These are phyloP conservation scores for Asclepias syriaca DNA, from an alignment of 257 asterid species.

Conservation along the genomic window DNA sequence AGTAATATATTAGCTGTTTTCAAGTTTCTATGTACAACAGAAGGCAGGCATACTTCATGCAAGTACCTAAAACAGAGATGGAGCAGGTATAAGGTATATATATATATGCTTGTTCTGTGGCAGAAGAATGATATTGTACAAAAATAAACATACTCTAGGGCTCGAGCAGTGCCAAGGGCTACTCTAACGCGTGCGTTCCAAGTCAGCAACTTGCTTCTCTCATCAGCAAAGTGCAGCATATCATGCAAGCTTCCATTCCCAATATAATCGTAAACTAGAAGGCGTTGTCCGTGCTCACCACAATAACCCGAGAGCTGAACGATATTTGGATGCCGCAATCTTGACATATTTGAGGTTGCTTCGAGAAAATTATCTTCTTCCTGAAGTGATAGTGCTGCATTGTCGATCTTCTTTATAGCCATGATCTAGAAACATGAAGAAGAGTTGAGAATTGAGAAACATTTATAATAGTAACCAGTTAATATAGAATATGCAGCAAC, in stretches of 20 bases:
- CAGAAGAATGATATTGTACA: conserved; percentile 5
- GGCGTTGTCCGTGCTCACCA: conserved; percentile 91
- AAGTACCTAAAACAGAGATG: conserved; percentile 55
- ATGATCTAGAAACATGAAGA: conserved; percentile 42
- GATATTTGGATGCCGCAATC: conserved; percentile 82
- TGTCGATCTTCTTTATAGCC: conserved; percentile 87
- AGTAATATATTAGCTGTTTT: conserved; percentile 91
- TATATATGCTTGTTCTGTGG: no score
- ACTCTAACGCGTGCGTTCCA: conserved; percentile 98
- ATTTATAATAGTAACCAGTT: background rate
- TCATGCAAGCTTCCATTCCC: conserved; percentile 89
- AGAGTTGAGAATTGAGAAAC: background rate
- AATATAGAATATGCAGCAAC: background rate
- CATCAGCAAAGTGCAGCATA: conserved; percentile 90
- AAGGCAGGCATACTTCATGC: conserved; percentile 98
- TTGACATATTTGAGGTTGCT: conserved; percentile 86
- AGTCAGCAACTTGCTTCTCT: conserved; percentile 76
- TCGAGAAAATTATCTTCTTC: conserved; percentile 93
- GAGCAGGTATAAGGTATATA: background rate
- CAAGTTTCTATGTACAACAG: conserved; percentile 88
- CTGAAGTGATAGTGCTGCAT: conserved; percentile 78
- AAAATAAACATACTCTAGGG: conserved; percentile 69
- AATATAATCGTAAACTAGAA: conserved; percentile 72
- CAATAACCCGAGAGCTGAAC: conserved; percentile 88
- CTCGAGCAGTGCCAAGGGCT: conserved; percentile 98